Conservation (phyloP, 345 rosid species). For the Luvunga scandens region DNA sequence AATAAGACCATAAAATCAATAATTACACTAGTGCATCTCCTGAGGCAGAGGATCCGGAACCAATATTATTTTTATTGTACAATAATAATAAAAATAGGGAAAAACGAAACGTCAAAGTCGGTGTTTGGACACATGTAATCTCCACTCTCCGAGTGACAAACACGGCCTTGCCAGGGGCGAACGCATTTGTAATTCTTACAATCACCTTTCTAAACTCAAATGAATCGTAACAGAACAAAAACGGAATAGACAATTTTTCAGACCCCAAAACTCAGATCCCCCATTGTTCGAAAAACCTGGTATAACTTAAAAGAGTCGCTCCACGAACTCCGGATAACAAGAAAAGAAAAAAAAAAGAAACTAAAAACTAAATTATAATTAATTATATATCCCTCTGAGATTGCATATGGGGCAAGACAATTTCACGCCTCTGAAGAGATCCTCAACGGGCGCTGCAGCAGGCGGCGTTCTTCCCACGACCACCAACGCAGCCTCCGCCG, state of each 20-base stretch:
- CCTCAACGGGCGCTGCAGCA: conserved; percentile 26
- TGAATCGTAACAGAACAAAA: not conserved
- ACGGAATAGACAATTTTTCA: not conserved
- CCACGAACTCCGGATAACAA: not conserved
- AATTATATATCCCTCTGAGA: not conserved
- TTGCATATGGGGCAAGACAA: conserved; percentile 58
- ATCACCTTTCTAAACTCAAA: no score
- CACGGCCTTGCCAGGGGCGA: no score
- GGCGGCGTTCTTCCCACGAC: conserved; percentile 49
- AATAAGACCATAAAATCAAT: no score
- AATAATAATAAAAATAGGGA: no score
- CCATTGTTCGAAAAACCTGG: not conserved
- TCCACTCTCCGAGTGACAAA: no score
- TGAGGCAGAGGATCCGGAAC: no score
- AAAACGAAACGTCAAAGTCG: no score
- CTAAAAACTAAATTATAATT: not conserved
- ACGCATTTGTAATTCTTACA: no score
- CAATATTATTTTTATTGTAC: no score
- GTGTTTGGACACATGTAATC: no score
- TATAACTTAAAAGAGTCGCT: not conserved
- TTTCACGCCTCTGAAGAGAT: conserved; percentile 63
- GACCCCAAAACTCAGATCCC: not conserved
- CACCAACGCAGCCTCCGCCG: conserved; percentile 22
- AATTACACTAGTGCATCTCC: no score
- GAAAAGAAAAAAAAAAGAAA: not conserved